Evolutionary conservation across 2,329 filamentous ascomycete genomes (phyloP).

Genomic region (Chaetomiaceae sp.): DNA sequence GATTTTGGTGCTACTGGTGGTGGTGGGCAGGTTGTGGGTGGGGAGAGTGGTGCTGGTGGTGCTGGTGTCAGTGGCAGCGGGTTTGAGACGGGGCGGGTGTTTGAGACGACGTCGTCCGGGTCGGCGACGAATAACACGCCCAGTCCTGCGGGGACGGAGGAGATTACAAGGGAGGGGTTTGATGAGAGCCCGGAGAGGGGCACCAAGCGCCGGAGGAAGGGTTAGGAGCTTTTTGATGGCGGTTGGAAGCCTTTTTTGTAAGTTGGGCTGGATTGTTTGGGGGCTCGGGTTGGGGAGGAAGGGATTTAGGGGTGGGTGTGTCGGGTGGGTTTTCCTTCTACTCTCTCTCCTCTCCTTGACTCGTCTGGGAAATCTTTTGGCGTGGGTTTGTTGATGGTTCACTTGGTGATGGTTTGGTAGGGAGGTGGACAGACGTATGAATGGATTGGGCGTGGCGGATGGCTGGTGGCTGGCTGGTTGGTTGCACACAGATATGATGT

Average conservation of each 20-base stretch:
- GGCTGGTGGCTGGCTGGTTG: neutral
- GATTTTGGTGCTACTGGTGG: slow-evolving; percentile 6
- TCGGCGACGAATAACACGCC: slow-evolving; percentile 37
- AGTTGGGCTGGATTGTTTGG: neutral
- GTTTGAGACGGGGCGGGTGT: slow-evolving; percentile 19
- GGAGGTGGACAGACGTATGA: neutral
- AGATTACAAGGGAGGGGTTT: slow-evolving; percentile 43
- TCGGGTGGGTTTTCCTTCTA: neutral
- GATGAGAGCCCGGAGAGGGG: slow-evolving; percentile 30
- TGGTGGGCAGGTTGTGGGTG: neutral
- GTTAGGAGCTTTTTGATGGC: slow-evolving; percentile 3
- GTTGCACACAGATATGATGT: slow-evolving; percentile 4
- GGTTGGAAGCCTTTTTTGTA: neutral
- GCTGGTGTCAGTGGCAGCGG: slow-evolving; percentile 16
- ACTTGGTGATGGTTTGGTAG: neutral
- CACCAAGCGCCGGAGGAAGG: slow-evolving; percentile 37
- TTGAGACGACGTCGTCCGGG: slow-evolving; percentile 24
- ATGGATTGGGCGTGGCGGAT: neutral
- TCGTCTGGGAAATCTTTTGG: no score
- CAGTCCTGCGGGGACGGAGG: slow-evolving; percentile 48
- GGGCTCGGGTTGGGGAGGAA: neutral
- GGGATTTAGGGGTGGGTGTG: no score
- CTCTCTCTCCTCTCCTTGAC: neutral
- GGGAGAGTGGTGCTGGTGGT: slow-evolving; percentile 13
- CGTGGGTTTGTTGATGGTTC: no score